Base-by-base conservation (phyloP, 306 rosid genomes). In the Vicia villosa region DNA sequence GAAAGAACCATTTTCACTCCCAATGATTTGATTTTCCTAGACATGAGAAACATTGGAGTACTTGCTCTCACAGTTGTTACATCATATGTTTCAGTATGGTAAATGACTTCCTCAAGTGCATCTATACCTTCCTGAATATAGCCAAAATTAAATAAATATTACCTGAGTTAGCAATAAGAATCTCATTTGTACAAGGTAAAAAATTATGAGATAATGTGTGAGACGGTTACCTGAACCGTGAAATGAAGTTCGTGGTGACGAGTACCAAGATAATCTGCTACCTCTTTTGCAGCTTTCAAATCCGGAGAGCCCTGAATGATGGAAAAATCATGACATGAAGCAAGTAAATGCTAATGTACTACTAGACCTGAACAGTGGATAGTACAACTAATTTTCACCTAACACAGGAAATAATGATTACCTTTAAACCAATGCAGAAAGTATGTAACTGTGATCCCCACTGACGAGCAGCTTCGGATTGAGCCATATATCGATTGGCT, bases 1-100 rank as follows among this genome's bases (percentile, higher is more conserved):
- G 99, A 95, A 59, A 95, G 92, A 79, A 95, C 99, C 99, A 95
- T 95, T 81, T 95, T 95, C 83, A 95, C 99, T 74, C 99, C 99
- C 91, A 95, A 62, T 80, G 99, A 82, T 83, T 91, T 95, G 41
- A 95, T 95, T 82, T 91, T 95, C 67, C 99, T 81, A 72, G 99
- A 95, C 99, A 95, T 91, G 34, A 95, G 97, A 85, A 95, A 91
- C 99, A 95, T 91, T 63, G 97, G 96, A 70, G 95, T 95, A 80
- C 99, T 91, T 64, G 97, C 99, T 83, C 99, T 95, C 77, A 95
- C 6, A 54, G 99, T 89, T 0, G 99, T 95, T 60, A 95, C 99
- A 76, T 95, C 99, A 73, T 84, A 95, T 66, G 99, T 91, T 89
- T 95, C 99, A 74, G 85, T 66, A 74, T 95, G 99, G 86, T 95